A percentile compares a stretch with the other conserved stretches of the same genome.
Evolutionary conservation across 2,329 filamentous ascomycete genomes (phyloP).

Genomic region (Fusarium tanahbumbuense): DNA sequence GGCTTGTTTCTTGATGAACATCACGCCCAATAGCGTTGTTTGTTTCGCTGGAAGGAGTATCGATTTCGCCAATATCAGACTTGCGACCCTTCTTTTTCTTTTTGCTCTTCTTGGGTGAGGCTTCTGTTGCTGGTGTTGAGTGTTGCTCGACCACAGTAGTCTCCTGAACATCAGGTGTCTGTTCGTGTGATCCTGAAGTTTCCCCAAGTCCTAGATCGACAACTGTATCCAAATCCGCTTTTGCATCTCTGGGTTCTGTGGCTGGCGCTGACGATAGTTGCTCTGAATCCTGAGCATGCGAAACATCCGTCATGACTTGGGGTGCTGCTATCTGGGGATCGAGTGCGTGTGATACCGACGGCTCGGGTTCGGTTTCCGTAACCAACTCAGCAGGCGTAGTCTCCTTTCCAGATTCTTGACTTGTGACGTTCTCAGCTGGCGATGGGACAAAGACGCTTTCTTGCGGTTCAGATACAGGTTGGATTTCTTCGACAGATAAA

Average conservation of each 20-base stretch:
- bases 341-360: background rate
- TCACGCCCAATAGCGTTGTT: background rate
- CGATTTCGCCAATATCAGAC: background rate
- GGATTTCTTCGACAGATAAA: background rate
- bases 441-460: background rate
- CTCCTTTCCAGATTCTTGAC: background rate
- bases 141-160: background rate
- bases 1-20: background rate
- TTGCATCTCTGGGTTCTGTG: background rate
- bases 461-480: background rate
- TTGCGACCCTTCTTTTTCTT: slow-evolving; percentile 7
- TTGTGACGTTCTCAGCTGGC: background rate
- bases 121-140: background rate
- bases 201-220: background rate
- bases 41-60: background rate
- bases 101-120: slow-evolving; percentile 20
- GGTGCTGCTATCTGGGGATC: background rate
- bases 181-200: background rate
- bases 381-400: background rate
- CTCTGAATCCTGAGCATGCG: background rate
- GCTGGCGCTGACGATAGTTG: background rate
- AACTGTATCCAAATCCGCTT: background rate
- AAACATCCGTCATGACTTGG: background rate
- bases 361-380: background rate
- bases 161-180: background rate